Percentiles rank a stretch among this genome's conserved stretches.
Evolutionary conservation across 345 rosid species (phyloP).

Genomic region (Citrus reticulata): DNA sequence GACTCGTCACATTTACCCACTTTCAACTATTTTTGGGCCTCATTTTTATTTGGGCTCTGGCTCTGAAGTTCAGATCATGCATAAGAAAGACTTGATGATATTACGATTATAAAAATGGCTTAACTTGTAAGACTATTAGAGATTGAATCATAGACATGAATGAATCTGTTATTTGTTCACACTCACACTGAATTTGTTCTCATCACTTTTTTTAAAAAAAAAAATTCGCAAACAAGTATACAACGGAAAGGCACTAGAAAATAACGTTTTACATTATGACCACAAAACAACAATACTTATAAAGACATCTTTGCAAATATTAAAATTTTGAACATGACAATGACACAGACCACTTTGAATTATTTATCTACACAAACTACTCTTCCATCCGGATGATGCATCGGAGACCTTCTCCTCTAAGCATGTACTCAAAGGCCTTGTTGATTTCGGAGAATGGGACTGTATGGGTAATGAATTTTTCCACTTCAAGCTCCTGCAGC

Average conservation of each 20-base stretch:
- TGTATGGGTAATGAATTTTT: constrained; percentile 46
- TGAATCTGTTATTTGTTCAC: not conserved
- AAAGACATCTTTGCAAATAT: not conserved
- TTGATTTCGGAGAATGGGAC: constrained; percentile 42
- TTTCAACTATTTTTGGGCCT: too few relatives aligned
- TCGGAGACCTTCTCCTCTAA: constrained; percentile 40
- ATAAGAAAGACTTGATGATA: too few relatives aligned
- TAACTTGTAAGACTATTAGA: too few relatives aligned
- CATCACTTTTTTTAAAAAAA: too few relatives aligned
- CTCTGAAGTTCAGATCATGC: too few relatives aligned
- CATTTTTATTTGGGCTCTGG: too few relatives aligned
- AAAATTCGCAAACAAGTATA: too few relatives aligned
- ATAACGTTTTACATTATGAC: not conserved
- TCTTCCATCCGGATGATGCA: constrained; percentile 45
- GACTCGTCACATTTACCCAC: too few relatives aligned
- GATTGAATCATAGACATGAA: not conserved
- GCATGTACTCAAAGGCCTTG: constrained; percentile 47
- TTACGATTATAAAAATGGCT: too few relatives aligned
- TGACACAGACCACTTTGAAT: too few relatives aligned
- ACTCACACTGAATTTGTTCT: not conserved
- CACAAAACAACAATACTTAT: not conserved
- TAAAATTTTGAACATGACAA: too few relatives aligned
- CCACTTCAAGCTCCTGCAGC: constrained; percentile 44
- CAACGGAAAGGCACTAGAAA: too few relatives aligned
- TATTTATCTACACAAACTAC: not conserved